Base-by-base conservation (phyloP, 257 asterid genomes). In the Capsicum chinense region DNA sequence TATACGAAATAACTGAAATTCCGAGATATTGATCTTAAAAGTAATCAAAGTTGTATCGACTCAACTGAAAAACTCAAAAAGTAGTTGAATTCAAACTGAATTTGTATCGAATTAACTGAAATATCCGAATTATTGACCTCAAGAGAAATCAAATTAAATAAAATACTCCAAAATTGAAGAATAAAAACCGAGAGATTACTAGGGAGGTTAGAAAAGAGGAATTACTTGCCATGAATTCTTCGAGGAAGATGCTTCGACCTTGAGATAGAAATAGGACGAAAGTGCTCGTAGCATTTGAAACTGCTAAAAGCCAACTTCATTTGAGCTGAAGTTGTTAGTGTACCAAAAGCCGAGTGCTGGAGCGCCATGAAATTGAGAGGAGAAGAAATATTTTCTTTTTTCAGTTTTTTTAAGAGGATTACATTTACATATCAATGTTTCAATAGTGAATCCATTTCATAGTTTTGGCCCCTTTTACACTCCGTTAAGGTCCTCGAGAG, bases 211-310 rank as follows among this genome's bases (percentile, higher is more conserved):
- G 83, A 57, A 47, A 67, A 66, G 47, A 52, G 56, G 26, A 56
- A 21, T 26, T 60, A 86, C 71, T 83, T 67, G 87, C 92, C 85
- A 76, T 62, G 83, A 56, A 80, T 81, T 81, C 81, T 74, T 52
- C 84, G 73, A 60, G 86, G 88, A 17, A 79, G 83, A 64, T 80
- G 87, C 8, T 84, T 87, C 63, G 56, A 88, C 57, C 84, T 79
- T 54, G 90, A 87, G 52, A 83, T 66, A 70, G 80, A 83, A 58
- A 73, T 13, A 59, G 52, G 76, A 15, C 63, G 85, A 68, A 76
- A 42, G 83, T 88, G 79, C 7, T 69, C 79, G 79, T 78, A 85
- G 91, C 81, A 33, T 60, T 79, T 9, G 67, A 57, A 82, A 66
- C 85, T 78, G 88, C 59, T 91, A 19, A 35, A 33, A 1, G 83